Conservation (phyloP, 306 rosid species). For the Erythrophleum fordii region DNA sequence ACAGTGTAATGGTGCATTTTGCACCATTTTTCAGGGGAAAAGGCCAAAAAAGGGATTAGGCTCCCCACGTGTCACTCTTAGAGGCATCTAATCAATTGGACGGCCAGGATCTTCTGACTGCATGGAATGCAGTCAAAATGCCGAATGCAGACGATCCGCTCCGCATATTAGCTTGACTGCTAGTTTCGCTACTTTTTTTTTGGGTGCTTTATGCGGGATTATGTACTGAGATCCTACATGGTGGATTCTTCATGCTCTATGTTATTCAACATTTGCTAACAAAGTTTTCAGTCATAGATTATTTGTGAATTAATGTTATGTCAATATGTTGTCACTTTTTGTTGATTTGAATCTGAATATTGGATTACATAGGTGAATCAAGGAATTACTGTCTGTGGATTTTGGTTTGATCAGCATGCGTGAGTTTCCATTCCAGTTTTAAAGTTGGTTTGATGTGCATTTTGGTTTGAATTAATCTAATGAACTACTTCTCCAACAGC, state of each 20-base stretch:
- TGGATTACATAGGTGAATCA: slow-evolving; percentile 67
- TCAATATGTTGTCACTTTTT: neutral
- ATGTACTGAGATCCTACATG: too few relatives aligned
- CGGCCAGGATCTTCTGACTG: too few relatives aligned
- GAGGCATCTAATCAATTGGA: too few relatives aligned
- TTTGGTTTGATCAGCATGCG: slow-evolving; percentile 86
- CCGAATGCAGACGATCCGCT: too few relatives aligned
- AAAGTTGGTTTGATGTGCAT: neutral
- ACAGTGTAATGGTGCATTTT: too few relatives aligned
- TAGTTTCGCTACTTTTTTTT: too few relatives aligned
- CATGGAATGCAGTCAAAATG: too few relatives aligned
- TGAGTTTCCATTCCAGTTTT: slow-evolving; percentile 43
- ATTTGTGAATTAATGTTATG: neutral
- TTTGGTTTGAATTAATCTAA: neutral
- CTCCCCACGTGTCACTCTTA: too few relatives aligned
- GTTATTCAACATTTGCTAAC: neutral
- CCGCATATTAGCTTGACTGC: too few relatives aligned
- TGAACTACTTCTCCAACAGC: slow-evolving; percentile 40
- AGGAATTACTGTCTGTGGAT: slow-evolving; percentile 74
- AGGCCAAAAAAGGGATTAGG: too few relatives aligned
- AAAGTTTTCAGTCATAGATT: slow-evolving; percentile 4
- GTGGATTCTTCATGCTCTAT: neutral
- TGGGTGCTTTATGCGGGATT: too few relatives aligned
- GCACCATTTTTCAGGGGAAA: too few relatives aligned
- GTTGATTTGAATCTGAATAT: neutral